Evolutionary conservation across 495 filamentous ascomycete species (phyloP), one percentile per base, ranked within the genome.

Genomic region (Penicillium riverlandense): DNA sequence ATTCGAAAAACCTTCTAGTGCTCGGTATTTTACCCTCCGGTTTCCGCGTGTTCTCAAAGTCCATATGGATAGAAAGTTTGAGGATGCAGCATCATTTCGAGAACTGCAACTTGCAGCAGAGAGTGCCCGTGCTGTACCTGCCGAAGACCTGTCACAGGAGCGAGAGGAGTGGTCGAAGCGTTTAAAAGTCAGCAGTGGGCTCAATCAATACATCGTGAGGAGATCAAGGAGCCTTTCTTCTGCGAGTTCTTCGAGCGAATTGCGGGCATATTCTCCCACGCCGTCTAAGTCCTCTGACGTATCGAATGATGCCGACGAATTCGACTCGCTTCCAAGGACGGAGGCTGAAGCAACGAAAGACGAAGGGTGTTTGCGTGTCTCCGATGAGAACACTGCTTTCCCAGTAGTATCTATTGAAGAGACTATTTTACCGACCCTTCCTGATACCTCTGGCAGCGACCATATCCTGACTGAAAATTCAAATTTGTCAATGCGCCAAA

Each of bases 21-120:
- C 66, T 9, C 62, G 66, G 11, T 81, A 76, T 48, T 84, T 66
- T 54, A 72, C 75, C 12, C 78, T 85, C 48, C 76, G 83, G 4
- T 84, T 83, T 50, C 79, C 83, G 0, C 73, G 83, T 5, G 69
- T 83, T 11, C 52, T 70, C 38, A 85, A 84, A 50, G 59, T 86
- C 6, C 79, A 83, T 41, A 67, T 58, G 38, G 80, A 86, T 41
- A 63, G 80, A 28, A 64, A 65, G 0, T 78, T 74, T 55, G 65
- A 70, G 32, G 81, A 85, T 40, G 61, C 77, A 6, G 61, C 72
- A 13, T 70, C 72, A 14, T 77, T 81, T 36, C 47, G 63, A 2
- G 80, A 83, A 44, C 50, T 86, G 29, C 76, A 80, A 47, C 50
- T 63, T 29, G 52, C 79, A 37, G 82, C 83, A 9, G 55, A 69